Conservation (phyloP, 2,329 filamentous ascomycete species). For the Trichophyton mentagrophytes region DNA sequence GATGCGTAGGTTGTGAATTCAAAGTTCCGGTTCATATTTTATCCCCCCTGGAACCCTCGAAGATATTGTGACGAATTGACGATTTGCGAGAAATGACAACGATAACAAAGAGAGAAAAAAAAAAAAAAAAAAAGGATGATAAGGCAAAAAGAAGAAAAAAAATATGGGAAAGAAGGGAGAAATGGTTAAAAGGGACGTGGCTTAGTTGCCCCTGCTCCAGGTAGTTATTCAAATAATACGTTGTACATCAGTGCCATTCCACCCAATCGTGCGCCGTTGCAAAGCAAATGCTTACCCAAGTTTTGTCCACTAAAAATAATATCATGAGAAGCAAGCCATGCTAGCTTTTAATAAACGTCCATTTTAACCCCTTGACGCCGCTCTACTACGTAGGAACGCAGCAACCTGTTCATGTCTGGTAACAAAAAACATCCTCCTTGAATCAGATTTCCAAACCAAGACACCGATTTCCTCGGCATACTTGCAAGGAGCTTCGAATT, state of each 20-base stretch:
- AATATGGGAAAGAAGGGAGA: neutral
- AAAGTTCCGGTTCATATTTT: neutral
- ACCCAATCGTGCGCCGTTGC: neutral
- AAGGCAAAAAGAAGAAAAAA: neutral
- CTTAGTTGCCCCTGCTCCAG: neutral
- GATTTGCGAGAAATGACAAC: neutral
- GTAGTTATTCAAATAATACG: neutral
- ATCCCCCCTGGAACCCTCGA: neutral
- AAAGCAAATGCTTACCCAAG: neutral
- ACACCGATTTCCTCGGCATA: constrained; percentile 88
- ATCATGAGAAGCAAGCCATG: neutral
- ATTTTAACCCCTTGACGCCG: constrained; percentile 34
- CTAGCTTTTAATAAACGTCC: neutral
- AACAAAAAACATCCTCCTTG: constrained; percentile 76
- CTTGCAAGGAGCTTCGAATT: constrained; percentile 40
- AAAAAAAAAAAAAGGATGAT: neutral
- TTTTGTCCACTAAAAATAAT: neutral
- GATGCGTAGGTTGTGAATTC: neutral
- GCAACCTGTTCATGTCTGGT: constrained; percentile 80
- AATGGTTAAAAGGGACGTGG: neutral
- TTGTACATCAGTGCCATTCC: neutral
- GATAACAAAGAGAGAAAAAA: neutral
- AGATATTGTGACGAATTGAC: neutral
- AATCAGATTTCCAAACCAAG: constrained; percentile 71
- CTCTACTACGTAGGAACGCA: constrained; percentile 57